These are phyloP conservation scores for Talaromyces sp. DNA, from an alignment of 2,329 filamentous ascomycete genomes.

Conservation along the genomic window DNA sequence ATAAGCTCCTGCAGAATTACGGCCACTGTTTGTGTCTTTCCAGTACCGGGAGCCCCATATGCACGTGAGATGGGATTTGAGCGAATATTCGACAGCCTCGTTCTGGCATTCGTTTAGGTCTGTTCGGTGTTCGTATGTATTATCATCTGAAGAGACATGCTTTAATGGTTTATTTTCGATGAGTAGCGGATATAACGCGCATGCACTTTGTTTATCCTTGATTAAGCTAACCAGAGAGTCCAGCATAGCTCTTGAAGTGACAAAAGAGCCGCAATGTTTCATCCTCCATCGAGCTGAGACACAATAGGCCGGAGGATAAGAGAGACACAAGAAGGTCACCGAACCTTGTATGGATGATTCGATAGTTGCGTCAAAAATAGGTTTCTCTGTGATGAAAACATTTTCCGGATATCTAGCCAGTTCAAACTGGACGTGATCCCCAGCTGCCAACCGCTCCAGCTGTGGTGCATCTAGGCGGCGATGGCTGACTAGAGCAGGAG, in stretches of 20 bases:
- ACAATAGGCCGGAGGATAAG: slow-evolving; percentile 33
- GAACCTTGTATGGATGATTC: slow-evolving; percentile 23
- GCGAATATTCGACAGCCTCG: slow-evolving; percentile 25
- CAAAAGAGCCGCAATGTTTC: slow-evolving; percentile 36
- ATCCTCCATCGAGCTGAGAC: slow-evolving; percentile 33
- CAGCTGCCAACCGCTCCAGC: slow-evolving; percentile 9
- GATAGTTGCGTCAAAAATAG: slow-evolving; percentile 37
- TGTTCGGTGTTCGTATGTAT: slow-evolving; percentile 22
- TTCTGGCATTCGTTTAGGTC: slow-evolving; percentile 32
- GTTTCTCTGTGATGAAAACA: slow-evolving; percentile 18
- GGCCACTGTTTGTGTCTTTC: slow-evolving; percentile 41
- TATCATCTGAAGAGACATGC: neutral
- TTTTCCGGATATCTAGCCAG: slow-evolving; percentile 29
- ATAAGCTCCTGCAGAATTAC: too few relatives aligned
- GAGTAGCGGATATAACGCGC: neutral
- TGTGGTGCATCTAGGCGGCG: slow-evolving; percentile 16
- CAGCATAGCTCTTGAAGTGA: slow-evolving; percentile 24
- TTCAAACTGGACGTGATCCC: slow-evolving; percentile 31
- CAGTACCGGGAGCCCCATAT: slow-evolving; percentile 45
- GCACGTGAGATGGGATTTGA: slow-evolving; percentile 30
- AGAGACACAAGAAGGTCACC: slow-evolving; percentile 33
- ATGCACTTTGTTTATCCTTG: too few relatives aligned
- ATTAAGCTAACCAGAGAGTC: neutral
- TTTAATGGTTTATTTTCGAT: neutral
- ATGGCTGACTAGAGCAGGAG: neutral